phyloP scores from a whole-genome alignment of 352 stramenopile genomes.

The Poterioochromonas sp. region DNA sequence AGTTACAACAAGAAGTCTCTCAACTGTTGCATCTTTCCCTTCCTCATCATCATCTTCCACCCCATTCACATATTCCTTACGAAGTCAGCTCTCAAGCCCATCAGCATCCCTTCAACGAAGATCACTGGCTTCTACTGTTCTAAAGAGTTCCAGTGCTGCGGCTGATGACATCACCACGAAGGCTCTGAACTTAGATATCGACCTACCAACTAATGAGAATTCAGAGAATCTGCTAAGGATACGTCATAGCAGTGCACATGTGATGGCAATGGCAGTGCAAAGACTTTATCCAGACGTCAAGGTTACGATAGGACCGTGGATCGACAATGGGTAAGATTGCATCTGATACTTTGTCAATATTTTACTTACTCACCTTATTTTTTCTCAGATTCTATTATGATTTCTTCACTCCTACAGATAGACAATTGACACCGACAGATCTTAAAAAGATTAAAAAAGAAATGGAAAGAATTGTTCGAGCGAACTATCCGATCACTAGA shows the following conservation, averaged over 20 bases:
- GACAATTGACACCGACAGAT: constrained; percentile 57
- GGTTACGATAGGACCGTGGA: constrained; percentile 72
- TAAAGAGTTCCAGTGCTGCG: neutral
- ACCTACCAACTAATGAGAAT: constrained; percentile 67
- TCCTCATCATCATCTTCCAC: too few relatives aligned
- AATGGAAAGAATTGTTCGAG: constrained; percentile 90
- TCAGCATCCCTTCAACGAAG: neutral
- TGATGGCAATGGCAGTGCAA: constrained; percentile 75
- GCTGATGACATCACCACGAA: neutral
- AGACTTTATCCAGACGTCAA: constrained; percentile 58
- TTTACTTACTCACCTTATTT: neutral
- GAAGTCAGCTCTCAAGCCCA: neutral
- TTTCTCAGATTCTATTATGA: constrained; percentile 67
- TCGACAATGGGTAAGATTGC: constrained; percentile 31
- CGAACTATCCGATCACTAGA: constrained; percentile 76
- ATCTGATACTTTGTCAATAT: too few relatives aligned
- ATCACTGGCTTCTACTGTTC: neutral
- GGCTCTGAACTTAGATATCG: constrained; percentile 25
- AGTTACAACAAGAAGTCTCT: too few relatives aligned
- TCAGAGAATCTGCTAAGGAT: constrained; percentile 57
- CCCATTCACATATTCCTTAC: too few relatives aligned
- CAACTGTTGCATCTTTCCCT: too few relatives aligned
- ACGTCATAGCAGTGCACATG: constrained; percentile 64
- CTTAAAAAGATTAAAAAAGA: constrained; percentile 67
- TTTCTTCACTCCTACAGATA: constrained; percentile 60